A percentile compares a stretch with the other conserved stretches of the same genome.
Conservation (phyloP, 2,329 filamentous ascomycete genomes). For the Claviceps sp. region DNA sequence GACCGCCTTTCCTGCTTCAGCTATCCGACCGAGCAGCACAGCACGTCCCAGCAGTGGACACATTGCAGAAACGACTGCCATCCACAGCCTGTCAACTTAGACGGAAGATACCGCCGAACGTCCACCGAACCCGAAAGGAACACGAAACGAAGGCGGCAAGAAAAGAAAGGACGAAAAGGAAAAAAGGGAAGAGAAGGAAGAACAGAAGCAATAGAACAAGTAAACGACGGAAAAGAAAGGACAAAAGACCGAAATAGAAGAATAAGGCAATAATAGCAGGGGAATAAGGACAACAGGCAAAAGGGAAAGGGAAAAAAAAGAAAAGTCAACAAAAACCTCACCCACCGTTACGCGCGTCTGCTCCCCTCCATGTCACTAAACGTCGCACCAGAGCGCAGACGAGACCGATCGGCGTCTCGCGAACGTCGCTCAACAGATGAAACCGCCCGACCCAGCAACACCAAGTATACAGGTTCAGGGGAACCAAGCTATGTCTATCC, state of each 20-base stretch:
- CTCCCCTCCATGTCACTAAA: conserved; percentile 34
- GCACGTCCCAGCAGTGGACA: no score
- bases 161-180: neutral
- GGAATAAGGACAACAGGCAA: neutral
- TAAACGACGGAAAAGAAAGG: neutral
- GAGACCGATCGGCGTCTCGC: conserved; percentile 32
- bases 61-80: no score
- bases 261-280: neutral
- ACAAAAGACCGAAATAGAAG: neutral
- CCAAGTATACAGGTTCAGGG: conserved; percentile 24
- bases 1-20: no score
- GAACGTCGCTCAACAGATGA: conserved; percentile 20
- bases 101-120: no score
- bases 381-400: conserved; percentile 30
- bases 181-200: neutral
- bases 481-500: conserved; percentile 29
- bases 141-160: neutral
- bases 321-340: neutral
- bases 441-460: conserved; percentile 16
- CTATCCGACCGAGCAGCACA: no score
- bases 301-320: no score
- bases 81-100: no score
- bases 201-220: neutral
- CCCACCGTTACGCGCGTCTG: neutral
- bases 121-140: no score